phyloP scores from a whole-genome alignment of 371 early-diverging fungal species.

The Mortierella sp. region DNA sequence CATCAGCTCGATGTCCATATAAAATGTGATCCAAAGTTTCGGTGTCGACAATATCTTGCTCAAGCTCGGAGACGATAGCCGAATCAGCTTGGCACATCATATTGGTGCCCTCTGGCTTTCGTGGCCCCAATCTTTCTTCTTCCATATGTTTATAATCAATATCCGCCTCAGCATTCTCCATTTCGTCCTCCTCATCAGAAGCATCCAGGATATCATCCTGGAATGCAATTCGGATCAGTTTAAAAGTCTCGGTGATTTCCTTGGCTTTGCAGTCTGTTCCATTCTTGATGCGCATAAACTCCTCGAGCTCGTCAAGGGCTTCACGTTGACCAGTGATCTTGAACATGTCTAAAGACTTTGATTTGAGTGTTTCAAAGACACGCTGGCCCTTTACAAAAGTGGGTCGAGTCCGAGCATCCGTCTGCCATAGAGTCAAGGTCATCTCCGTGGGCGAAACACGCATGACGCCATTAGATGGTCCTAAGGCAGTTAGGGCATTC shows the following conservation, averaged over 20 bases:
- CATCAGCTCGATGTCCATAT: slow-evolving; percentile 5
- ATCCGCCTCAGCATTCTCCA: background rate
- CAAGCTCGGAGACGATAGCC: background rate
- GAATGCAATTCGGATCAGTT: slow-evolving; percentile 38
- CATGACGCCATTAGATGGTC: slow-evolving; percentile 23
- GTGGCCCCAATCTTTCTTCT: background rate
- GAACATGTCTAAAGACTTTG: slow-evolving; percentile 45
- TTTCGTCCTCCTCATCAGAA: slow-evolving; percentile 12
- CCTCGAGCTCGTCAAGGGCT: slow-evolving; percentile 41
- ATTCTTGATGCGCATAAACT: slow-evolving; percentile 40
- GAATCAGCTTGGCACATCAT: too few species aligned
- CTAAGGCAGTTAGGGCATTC: slow-evolving; percentile 7
- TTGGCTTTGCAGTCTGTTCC: slow-evolving; percentile 36
- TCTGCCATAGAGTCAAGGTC: slow-evolving; percentile 39
- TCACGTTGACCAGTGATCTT: slow-evolving; percentile 37
- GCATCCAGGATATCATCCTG: slow-evolving; percentile 23
- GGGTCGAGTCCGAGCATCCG: slow-evolving; percentile 31
- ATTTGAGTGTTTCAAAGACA: slow-evolving; percentile 27
- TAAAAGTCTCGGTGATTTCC: slow-evolving; percentile 28
- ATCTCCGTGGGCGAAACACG: slow-evolving; percentile 39
- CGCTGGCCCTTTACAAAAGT: slow-evolving; percentile 29
- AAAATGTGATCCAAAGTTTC: background rate
- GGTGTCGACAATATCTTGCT: background rate
- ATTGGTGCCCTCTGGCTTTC: background rate
- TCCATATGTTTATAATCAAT: background rate